These are phyloP conservation scores for Kwoniella shandongensis DNA, from an alignment of 768 basidiomycete genomes.

Conservation along the genomic window DNA sequence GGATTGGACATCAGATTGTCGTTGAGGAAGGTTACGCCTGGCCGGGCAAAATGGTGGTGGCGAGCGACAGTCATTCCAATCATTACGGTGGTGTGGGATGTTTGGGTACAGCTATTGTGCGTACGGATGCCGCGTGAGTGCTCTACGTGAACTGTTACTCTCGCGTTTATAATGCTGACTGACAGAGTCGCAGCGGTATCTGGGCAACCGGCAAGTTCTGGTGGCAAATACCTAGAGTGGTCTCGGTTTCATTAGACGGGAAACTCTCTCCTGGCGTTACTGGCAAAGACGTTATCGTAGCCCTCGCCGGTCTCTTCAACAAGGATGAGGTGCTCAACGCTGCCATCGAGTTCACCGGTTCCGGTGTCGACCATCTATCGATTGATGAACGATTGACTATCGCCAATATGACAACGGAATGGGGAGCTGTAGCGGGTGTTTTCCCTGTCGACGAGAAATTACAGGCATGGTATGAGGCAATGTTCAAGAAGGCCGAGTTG, in stretches of 20 bases:
- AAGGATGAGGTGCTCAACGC: constrained; percentile 94
- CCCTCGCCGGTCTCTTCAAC: constrained; percentile 93
- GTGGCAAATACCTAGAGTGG: constrained; percentile 98
- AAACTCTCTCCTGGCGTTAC: constrained; percentile 82
- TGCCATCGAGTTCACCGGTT: constrained; percentile 92
- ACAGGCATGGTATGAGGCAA: constrained; percentile 78
- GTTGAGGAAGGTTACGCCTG: constrained; percentile 99
- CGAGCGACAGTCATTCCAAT: constrained; percentile 94
- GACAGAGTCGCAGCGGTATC: constrained; percentile 58
- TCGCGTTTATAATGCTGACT: not conserved
- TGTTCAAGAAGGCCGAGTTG: constrained; percentile 70
- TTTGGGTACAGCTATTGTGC: constrained; percentile 94
- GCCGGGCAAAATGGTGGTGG: constrained; percentile 90
- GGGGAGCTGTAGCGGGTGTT: constrained; percentile 94
- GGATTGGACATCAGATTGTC: constrained; percentile 96
- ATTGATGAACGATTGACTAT: constrained; percentile 95
- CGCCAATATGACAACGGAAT: constrained; percentile 99
- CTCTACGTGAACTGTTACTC: not conserved
- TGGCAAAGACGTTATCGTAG: constrained; percentile 97
- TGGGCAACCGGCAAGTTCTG: constrained; percentile 99
- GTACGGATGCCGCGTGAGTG: constrained; percentile 58
- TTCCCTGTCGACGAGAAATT: constrained; percentile 87
- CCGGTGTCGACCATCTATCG: constrained; percentile 71
- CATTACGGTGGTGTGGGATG: constrained; percentile 99
- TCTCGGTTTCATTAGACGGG: constrained; percentile 88